Percentiles rank a stretch among this genome's conserved stretches.
phyloP scores from a whole-genome alignment of 2,329 filamentous ascomycete genomes.

The Juglanconis oblonga region DNA sequence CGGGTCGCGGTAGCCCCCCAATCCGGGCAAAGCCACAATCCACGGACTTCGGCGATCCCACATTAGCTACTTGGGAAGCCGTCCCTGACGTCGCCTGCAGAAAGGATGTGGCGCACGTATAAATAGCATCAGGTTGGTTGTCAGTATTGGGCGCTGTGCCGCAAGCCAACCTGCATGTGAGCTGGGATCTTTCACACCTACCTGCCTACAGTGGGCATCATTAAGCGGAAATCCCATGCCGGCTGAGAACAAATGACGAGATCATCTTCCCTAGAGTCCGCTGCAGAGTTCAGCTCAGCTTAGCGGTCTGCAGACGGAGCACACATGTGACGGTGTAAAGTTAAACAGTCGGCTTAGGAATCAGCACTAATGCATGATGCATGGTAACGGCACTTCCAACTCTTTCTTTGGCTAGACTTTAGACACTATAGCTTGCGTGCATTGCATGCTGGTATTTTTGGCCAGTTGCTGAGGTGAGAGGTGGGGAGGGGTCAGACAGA shows the following conservation, averaged over 20 bases:
- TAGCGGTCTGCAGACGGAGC: neutral
- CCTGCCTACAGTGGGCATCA: too few species aligned
- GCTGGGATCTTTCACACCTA: neutral
- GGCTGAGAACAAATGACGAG: too few species aligned
- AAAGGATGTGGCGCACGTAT: too few species aligned
- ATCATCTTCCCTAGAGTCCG: neutral
- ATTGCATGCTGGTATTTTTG: neutral
- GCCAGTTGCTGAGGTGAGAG: neutral
- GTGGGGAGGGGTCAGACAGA: neutral
- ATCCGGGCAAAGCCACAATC: too few species aligned
- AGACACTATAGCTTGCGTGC: neutral
- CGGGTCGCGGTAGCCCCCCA: too few species aligned
- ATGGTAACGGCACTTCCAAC: neutral
- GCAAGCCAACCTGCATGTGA: neutral
- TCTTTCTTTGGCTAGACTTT: neutral
- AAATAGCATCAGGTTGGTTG: neutral
- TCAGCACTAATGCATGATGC: conserved; percentile 9
- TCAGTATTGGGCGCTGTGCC: neutral
- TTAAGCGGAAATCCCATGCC: too few species aligned
- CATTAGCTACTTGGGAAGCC: too few species aligned
- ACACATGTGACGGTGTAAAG: neutral
- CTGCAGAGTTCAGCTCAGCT: neutral
- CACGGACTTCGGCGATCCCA: too few species aligned
- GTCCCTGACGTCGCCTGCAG: too few species aligned
- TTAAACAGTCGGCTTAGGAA: neutral